Base-by-base conservation (phyloP, 2,329 filamentous ascomycete genomes). In the Aspergillus awamori region DNA sequence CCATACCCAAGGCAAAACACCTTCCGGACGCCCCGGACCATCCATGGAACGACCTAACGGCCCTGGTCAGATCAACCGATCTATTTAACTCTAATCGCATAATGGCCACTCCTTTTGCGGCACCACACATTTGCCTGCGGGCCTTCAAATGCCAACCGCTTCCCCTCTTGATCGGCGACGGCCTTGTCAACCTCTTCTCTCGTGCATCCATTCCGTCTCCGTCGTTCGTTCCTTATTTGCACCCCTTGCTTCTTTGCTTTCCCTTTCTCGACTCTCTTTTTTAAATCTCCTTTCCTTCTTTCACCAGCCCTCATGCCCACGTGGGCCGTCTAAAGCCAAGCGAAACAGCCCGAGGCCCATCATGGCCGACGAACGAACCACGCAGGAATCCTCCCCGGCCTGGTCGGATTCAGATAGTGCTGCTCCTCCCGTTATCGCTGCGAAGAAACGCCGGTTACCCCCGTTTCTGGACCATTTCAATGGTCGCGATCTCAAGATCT, bases 401-500 rank as follows among this genome's bases (percentile, higher is more conserved):
- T 28, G 26, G 47, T 30, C 26, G 15, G 47, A 51, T 51, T 17
- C 47, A 26, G 47, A 51, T 20, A 11, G 15, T n/a, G 26, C 26
- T n/a, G 26, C 26, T n/a, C 47, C 47, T 28, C 7, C 26, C 15
- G 26, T 1, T 11, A 36, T 30, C n/a, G 26, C 26, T 2, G 26
- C 33, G 47, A 51, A 51, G 47, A 51, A 51, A 30, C 47, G 47
- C 26, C 47, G 26, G 15, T 17, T 74, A 11, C 73, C 73, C 2
- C 56, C 45, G 24, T 73, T 67, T 63, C 64, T 75, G 30, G 69
- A 81, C 30, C 82, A 83, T 63, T 80, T 83, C 75, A 84, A 82
- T 62, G 64, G 61, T 2, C 75, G 75, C 52, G 82, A 83, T 56
- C 69, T 83, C 58, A 83, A 83, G 61, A 73, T 76, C 30, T 67